Base-by-base conservation (phyloP, 2,329 filamentous ascomycete species). In the Teratosphaeria pseudoeucalypti region DNA sequence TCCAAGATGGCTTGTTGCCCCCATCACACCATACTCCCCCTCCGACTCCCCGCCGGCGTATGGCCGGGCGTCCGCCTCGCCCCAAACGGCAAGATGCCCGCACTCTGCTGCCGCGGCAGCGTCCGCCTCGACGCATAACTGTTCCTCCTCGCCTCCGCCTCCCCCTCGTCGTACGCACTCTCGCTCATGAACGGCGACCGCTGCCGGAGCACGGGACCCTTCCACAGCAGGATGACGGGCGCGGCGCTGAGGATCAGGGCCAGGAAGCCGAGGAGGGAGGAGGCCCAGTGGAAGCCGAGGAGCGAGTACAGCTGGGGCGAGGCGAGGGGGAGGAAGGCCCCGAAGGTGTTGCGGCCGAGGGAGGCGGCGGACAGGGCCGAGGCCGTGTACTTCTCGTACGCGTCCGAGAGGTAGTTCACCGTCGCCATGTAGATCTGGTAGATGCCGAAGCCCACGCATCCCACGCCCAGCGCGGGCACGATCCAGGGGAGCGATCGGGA, bases 361-460 rank as follows among this genome's bases (percentile, higher is more conserved):
- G 72, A 74, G 2, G 76, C 72, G 0, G 76, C 77, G 0, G 74
- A 76, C 10, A 79, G 70, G 0, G 77, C 76, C 34, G 74, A 78
- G 0, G 73, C 77, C 3, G 78, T 76, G 61, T 78, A 79, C 57
- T 76, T 76, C 11, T 72, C 71, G 59, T 80, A 81, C 1, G 76
- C 72, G 62, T 80, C 78, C 0, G 77, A 71, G 11, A 79, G 68
- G 49, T 80, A 81, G 54, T 74, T 74, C 26, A 73, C 72, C 32
- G 77, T 71, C 72, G 78, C 79, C 2, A 81, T 70, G 54, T 80
- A 80, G 0, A 81, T 71, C 1, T 76, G 76, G 57, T 80, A 79
- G 62, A 81, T 80, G 4, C 74, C 76, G 70, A 77, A 79, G 0
- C 79, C 80, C 69, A 80, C 81, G 19, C 80, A 74, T 0, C 75